These are phyloP conservation scores for Cryphonectria japonica DNA, from an alignment of 2,329 filamentous ascomycete genomes.

Conservation along the genomic window DNA sequence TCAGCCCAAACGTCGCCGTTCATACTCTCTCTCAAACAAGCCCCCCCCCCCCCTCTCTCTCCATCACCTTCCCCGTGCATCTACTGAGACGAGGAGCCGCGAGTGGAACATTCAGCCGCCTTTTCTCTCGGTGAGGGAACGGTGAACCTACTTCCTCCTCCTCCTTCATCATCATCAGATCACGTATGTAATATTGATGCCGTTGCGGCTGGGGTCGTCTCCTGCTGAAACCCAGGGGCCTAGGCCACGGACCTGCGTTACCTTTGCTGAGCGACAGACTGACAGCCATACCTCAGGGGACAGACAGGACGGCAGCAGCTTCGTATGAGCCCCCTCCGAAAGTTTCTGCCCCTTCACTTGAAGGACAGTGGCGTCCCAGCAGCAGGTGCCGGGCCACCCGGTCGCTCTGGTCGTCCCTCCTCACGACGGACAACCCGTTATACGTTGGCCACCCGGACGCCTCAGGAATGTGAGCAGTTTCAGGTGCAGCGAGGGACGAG, in stretches of 20 bases:
- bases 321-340: not conserved
- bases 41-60: not conserved
- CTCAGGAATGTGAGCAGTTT: conserved; percentile 4
- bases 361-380: not conserved
- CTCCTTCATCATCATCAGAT: not conserved
- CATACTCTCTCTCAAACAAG: not conserved
- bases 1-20: not conserved
- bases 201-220: not conserved
- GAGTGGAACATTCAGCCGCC: not conserved
- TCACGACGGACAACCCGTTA: not conserved
- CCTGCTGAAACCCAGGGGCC: not conserved
- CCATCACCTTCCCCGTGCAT: not conserved
- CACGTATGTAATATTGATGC: not conserved
- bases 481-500: not conserved
- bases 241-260: not conserved
- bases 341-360: not conserved
- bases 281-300: not conserved
- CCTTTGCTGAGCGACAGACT: not conserved
- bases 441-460: not conserved
- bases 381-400: not conserved
- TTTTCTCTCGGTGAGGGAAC: not conserved
- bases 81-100: not conserved
- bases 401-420: not conserved
- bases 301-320: not conserved
- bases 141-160: not conserved